Evolutionary conservation across 768 basidiomycete genomes (phyloP).

Genomic region (Boletus huronensis): DNA sequence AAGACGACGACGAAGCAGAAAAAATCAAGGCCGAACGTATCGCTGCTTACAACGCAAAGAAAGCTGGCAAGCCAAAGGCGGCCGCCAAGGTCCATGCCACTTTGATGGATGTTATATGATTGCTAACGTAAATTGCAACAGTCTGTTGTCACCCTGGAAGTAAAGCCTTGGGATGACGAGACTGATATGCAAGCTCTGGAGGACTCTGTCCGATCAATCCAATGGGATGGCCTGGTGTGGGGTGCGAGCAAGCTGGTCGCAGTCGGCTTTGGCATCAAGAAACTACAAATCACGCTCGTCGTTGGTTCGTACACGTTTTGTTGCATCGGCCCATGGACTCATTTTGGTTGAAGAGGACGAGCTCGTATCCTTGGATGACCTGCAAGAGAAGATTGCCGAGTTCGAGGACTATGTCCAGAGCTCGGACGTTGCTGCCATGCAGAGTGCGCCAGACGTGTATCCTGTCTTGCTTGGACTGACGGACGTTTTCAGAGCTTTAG

Average conservation of each 20-base stretch:
- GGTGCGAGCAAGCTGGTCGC: conserved; percentile 90
- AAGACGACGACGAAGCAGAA: conserved; percentile 83
- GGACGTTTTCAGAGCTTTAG: conserved; percentile 22
- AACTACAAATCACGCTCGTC: conserved; percentile 74
- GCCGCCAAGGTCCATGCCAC: conserved; percentile 67
- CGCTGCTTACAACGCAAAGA: conserved; percentile 89
- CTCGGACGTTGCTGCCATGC: conserved; percentile 90
- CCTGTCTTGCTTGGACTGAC: neutral
- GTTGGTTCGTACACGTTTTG: conserved; percentile 40
- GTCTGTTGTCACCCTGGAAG: conserved; percentile 97
- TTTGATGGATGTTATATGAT: conserved; percentile 2
- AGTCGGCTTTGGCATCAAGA: conserved; percentile 91
- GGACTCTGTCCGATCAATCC: conserved; percentile 76
- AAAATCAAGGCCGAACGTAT: conserved; percentile 88
- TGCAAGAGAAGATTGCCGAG: conserved; percentile 86
- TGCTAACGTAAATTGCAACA: conserved; percentile 34
- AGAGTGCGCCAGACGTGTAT: conserved; percentile 48
- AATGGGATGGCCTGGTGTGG: conserved; percentile 92
- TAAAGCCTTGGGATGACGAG: conserved; percentile 99
- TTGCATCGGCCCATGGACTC: neutral
- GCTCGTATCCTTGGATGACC: conserved; percentile 85
- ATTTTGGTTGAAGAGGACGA: conserved; percentile 75
- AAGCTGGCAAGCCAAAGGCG: conserved; percentile 86
- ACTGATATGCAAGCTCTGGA: conserved; percentile 94
- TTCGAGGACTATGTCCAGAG: conserved; percentile 90